Conservation (phyloP, 2,329 filamentous ascomycete genomes). For the Sarocladium brachiariae region DNA sequence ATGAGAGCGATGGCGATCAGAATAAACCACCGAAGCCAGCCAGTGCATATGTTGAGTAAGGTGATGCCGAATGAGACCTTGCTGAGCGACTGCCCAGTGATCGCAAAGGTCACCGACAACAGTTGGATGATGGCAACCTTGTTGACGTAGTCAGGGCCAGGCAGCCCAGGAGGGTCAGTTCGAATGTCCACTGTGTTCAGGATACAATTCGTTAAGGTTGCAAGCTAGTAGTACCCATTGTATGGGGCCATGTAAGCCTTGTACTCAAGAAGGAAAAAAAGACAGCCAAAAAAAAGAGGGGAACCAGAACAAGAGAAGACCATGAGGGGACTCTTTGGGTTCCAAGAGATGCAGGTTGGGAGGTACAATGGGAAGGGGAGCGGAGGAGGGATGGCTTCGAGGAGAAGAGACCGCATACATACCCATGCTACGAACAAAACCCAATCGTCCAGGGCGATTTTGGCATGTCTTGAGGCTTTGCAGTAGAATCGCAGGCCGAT, state of each 20-base stretch:
- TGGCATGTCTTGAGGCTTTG: slow-evolving; percentile 14
- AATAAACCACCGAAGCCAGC: slow-evolving; percentile 14
- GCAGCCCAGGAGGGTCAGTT: not conserved
- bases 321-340: too few relatives aligned
- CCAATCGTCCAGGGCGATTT: slow-evolving; percentile 17
- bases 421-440: slow-evolving; percentile 17
- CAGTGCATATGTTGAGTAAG: slow-evolving; percentile 14
- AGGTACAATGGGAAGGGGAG: not conserved
- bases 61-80: slow-evolving; percentile 23
- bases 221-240: not conserved
- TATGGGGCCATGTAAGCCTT: slow-evolving; percentile 1
- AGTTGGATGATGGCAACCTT: not conserved
- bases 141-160: not conserved
- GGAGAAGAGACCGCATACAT: slow-evolving; percentile 10
- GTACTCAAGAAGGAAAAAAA: too few relatives aligned
- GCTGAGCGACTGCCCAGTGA: slow-evolving; percentile 15
- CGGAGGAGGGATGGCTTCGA: slow-evolving; percentile 16
- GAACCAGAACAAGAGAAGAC: too few relatives aligned
- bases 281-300: too few relatives aligned
- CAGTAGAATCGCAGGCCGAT: slow-evolving; percentile 16
- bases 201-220: slow-evolving; percentile 8
- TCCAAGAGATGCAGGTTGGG: not conserved
- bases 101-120: slow-evolving; percentile 9
- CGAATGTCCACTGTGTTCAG: slow-evolving; percentile 3
- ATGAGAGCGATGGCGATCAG: slow-evolving; percentile 17